A percentile compares a stretch with the other conserved stretches of the same genome.
Evolutionary conservation across 768 basidiomycete species (phyloP).

Genomic region (Cytidiella melzeri): DNA sequence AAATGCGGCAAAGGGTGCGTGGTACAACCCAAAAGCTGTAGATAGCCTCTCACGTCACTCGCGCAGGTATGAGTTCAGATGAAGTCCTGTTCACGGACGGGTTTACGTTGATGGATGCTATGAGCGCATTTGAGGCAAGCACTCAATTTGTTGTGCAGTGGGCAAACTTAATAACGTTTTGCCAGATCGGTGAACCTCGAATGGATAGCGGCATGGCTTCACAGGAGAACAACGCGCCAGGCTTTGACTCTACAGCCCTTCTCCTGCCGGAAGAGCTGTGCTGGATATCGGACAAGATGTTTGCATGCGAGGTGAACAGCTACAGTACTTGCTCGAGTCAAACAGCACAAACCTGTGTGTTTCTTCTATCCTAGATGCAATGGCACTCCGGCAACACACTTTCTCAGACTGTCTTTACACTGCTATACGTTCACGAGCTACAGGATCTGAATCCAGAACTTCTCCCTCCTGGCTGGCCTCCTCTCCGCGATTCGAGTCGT

Average conservation of each 20-base stretch:
- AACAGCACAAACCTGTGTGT: slow-evolving; percentile 14
- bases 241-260: slow-evolving; percentile 58
- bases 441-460: slow-evolving; percentile 54
- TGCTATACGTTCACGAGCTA: slow-evolving; percentile 65
- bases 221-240: slow-evolving; percentile 34
- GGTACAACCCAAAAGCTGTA: background rate
- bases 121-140: slow-evolving; percentile 85
- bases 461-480: slow-evolving; percentile 22
- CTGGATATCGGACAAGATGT: slow-evolving; percentile 77
- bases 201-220: slow-evolving; percentile 73
- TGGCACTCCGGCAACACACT: slow-evolving; percentile 84
- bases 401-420: slow-evolving; percentile 81
- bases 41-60: too few species aligned
- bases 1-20: slow-evolving; percentile 55
- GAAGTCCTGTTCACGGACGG: slow-evolving; percentile 60
- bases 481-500: slow-evolving; percentile 35
- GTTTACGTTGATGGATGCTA: slow-evolving; percentile 80
- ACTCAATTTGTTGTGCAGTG: too few species aligned
- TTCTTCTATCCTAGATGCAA: slow-evolving; percentile 55
- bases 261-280: slow-evolving; percentile 78
- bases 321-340: slow-evolving; percentile 1
- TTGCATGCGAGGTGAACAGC: slow-evolving; percentile 68
- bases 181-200: slow-evolving; percentile 82
- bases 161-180: slow-evolving; percentile 4
- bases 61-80: slow-evolving; percentile 55